phyloP scores from a whole-genome alignment of 2,329 filamentous ascomycete genomes.

The Diaporthe sp. region DNA sequence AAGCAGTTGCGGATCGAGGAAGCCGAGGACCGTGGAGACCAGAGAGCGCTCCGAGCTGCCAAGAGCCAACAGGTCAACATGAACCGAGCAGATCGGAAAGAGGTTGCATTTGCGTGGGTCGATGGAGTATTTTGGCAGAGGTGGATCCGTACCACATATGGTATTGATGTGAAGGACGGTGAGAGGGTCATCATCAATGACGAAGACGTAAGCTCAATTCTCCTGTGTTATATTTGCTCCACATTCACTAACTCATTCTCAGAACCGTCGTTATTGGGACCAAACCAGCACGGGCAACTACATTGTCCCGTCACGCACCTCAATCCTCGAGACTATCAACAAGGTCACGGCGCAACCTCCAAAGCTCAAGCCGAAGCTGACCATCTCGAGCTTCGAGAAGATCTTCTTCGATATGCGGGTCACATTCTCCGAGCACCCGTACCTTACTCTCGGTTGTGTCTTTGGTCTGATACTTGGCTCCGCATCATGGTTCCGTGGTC shows the following conservation, averaged over 20 bases:
- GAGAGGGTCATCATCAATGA: slow-evolving; percentile 97
- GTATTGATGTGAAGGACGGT: slow-evolving; percentile 87
- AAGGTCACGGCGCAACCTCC: slow-evolving; percentile 78
- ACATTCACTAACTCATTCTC: slow-evolving; percentile 52
- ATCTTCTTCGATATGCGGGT: slow-evolving; percentile 77
- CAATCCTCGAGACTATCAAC: slow-evolving; percentile 88
- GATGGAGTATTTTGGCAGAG: slow-evolving; percentile 98
- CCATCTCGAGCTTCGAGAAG: slow-evolving; percentile 79
- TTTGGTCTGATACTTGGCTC: slow-evolving; percentile 68
- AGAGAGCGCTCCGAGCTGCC: slow-evolving; percentile 86
- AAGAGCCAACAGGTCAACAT: slow-evolving; percentile 95
- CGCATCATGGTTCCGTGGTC: slow-evolving; percentile 68
- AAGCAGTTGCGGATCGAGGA: slow-evolving; percentile 98
- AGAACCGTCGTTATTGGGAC: slow-evolving; percentile 98
- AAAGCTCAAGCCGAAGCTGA: slow-evolving; percentile 82
- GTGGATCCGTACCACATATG: slow-evolving; percentile 96
- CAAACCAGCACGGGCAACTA: slow-evolving; percentile 88
- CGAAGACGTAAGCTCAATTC: slow-evolving; percentile 81
- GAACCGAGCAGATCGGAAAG: slow-evolving; percentile 87
- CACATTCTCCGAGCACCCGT: slow-evolving; percentile 72
- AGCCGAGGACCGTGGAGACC: slow-evolving; percentile 92
- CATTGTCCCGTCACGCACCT: slow-evolving; percentile 90
- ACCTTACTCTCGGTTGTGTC: slow-evolving; percentile 69
- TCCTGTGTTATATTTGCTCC: not conserved
- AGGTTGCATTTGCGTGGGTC: slow-evolving; percentile 96